These are phyloP conservation scores for Sugiyamaella qingdaonensis DNA, from an alignment of 805 yeast species.

Conservation along the genomic window DNA sequence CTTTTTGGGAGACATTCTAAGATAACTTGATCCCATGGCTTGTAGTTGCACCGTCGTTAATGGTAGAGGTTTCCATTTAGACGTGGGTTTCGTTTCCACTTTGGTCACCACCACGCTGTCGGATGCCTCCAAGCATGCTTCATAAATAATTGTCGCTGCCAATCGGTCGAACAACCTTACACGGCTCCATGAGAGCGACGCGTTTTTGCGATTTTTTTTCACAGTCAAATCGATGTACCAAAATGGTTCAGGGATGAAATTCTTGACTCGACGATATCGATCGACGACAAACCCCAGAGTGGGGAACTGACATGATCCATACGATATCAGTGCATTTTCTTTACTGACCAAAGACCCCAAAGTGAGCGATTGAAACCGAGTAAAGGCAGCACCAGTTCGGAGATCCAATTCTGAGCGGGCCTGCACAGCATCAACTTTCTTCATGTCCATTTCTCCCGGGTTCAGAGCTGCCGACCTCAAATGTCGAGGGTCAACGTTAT, in stretches of 20 bases:
- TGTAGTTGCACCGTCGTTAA: conserved; percentile 92
- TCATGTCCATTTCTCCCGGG: conserved; percentile 60
- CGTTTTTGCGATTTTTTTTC: conserved; percentile 19
- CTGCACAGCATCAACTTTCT: conserved; percentile 75
- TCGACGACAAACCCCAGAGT: conserved; percentile 96
- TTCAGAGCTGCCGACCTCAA: conserved; percentile 66
- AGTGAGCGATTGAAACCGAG: conserved; percentile 64
- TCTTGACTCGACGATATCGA: conserved; percentile 68
- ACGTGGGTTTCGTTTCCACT: conserved; percentile 57
- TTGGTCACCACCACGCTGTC: conserved; percentile 49
- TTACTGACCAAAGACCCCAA: conserved; percentile 32
- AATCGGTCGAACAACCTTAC: conserved; percentile 69
- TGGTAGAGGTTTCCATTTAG: conserved; percentile 82
- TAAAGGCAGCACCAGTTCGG: conserved; percentile 83
- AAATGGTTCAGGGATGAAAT: conserved; percentile 70
- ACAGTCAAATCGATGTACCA: conserved; percentile 66
- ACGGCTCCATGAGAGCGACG: conserved; percentile 66
- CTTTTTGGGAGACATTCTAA: conserved; percentile 74
- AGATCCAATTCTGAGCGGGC: conserved; percentile 85
- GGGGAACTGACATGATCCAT: conserved; percentile 96
- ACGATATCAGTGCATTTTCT: conserved; percentile 50
- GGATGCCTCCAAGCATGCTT: conserved; percentile 50
- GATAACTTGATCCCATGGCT: conserved; percentile 70
- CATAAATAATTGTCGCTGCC: conserved; percentile 59
- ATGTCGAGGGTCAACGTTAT: conserved; percentile 78